Conservation (phyloP, 106 monocot species). For the Phalaenopsis equestris region DNA sequence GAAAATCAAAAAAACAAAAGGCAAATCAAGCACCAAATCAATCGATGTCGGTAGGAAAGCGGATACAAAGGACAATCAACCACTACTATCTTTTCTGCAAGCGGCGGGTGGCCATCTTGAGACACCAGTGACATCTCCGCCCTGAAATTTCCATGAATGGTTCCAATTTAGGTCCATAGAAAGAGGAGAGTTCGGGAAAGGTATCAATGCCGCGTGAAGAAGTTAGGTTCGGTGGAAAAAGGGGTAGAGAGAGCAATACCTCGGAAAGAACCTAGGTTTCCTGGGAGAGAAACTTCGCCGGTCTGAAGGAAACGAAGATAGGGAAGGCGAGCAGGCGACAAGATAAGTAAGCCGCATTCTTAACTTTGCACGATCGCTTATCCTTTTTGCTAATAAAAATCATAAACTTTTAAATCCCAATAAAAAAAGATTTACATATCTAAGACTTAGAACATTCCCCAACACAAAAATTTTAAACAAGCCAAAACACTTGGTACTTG, state of each 20-base stretch:
- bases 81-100: constrained; percentile 36
- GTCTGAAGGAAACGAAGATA: neutral
- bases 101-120: constrained; percentile 20
- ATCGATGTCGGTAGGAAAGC: neutral
- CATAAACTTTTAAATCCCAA: too few species aligned
- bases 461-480: too few species aligned
- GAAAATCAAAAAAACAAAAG: neutral
- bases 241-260: neutral
- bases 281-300: neutral
- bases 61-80: constrained; percentile 14
- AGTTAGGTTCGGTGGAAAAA: neutral
- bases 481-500: too few species aligned
- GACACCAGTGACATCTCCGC: constrained; percentile 28
- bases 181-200: neutral
- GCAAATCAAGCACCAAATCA: neutral
- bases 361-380: neutral
- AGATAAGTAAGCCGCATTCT: neutral
- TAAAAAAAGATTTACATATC: too few species aligned
- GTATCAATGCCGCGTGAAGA: neutral
- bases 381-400: neutral
- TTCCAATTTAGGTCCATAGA: constrained; percentile 1
- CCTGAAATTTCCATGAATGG: constrained; percentile 14
- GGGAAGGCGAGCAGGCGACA: neutral
- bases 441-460: too few species aligned
- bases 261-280: neutral